Evolutionary conservation across 352 stramenopile genomes (phyloP).

Genomic region (Globisporangium okanoganense): DNA sequence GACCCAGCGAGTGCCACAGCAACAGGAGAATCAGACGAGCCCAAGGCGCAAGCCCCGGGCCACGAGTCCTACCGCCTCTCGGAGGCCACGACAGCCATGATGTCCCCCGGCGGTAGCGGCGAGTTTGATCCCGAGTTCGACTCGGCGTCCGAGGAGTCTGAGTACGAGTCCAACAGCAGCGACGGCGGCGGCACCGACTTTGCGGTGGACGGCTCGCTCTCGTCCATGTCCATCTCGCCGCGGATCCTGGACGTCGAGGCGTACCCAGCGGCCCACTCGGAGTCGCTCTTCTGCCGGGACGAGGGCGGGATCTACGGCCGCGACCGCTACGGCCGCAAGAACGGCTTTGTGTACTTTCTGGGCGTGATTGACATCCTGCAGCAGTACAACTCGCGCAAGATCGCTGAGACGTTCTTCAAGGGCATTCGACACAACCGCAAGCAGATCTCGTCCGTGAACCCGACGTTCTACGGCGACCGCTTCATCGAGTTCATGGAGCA

Average conservation of each 20-base stretch:
- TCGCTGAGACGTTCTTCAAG: conserved; percentile 89
- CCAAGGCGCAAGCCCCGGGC: neutral
- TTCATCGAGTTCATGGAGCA: conserved; percentile 90
- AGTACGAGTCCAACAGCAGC: conserved; percentile 37
- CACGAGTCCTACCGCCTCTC: neutral
- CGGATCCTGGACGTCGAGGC: conserved; percentile 43
- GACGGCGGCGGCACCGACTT: conserved; percentile 23
- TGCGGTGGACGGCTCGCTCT: conserved; percentile 14
- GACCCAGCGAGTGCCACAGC: conserved; percentile 8
- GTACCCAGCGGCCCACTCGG: conserved; percentile 32
- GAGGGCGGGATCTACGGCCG: conserved; percentile 69
- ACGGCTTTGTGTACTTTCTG: conserved; percentile 87
- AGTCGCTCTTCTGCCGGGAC: conserved; percentile 75
- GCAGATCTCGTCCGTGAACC: conserved; percentile 85
- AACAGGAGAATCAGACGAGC: neutral
- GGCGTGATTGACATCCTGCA: conserved; percentile 94
- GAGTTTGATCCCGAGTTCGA: conserved; percentile 37
- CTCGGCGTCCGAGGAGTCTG: conserved; percentile 18
- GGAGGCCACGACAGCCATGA: conserved; percentile 13
- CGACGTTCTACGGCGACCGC: conserved; percentile 85
- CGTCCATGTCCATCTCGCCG: conserved; percentile 39
- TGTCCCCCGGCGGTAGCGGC: conserved; percentile 10
- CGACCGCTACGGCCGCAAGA: conserved; percentile 57
- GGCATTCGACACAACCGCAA: conserved; percentile 79
- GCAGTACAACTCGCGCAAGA: conserved; percentile 92